Base-by-base conservation (phyloP, 768 basidiomycete species). In the Clavulina sp. region DNA sequence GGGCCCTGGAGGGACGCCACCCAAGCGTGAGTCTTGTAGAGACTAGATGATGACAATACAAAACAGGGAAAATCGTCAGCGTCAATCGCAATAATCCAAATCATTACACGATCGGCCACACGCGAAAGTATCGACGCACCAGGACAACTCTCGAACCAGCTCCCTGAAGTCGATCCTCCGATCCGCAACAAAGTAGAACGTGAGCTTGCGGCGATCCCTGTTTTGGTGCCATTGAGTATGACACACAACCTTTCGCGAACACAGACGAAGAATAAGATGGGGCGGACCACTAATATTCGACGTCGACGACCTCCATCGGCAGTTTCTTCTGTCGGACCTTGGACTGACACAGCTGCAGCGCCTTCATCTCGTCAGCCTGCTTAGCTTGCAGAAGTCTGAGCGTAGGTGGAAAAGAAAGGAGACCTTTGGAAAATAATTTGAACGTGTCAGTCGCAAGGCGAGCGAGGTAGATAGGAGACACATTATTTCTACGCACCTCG, bases 301-400 rank as follows among this genome's bases (percentile, higher is more conserved):
- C 93, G 65, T 96, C 93, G 47, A 95, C 80, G 53, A 99, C 91
- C 65, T 96, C 88, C 93, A 99, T 99, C 18, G 91, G 91, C 61
- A 96, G 68, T 63, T 89, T 89, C 69, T 92, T 85, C 64, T 89
- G 87, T 50, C 80, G 72, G 13, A 95, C 92, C 65, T 96, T 96
- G 54, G 72, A 84, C 65, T 88, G 79, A 59, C 92, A 95, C 51
- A 96, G 69, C 60, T 85, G 80, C 41, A 99, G 69, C 21, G 93
- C 93, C 67, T 92, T 91, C 52, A 78, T 66, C 66, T 99, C 93
- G 65, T 99, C 93, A 60, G 83, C 80, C 52, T 78, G 71, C 70
- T 97, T 99, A 38, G 78, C 70, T 26, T 78, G 70, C 54, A 96
- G 71, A 40, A 85, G 65, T 61, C 85, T 87, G 31, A 31, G 23